phyloP scores from a whole-genome alignment of 139 green algal genomes.

The Nannochloris sp. region DNA sequence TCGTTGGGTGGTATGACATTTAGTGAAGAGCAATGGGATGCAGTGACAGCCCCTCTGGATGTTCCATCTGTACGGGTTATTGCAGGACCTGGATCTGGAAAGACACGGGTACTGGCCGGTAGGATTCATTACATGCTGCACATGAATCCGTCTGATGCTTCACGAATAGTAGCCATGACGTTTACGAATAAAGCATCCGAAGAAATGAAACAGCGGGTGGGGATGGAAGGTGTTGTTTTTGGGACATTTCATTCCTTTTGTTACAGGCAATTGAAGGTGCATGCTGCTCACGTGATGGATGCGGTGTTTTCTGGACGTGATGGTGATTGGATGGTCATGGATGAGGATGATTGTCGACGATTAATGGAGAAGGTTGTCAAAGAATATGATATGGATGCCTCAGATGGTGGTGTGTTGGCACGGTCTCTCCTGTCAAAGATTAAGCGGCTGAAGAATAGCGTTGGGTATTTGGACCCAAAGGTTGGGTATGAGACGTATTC shows the following conservation, averaged over 20 bases:
- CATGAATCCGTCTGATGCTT: constrained; percentile 25
- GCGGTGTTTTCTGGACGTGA: background rate
- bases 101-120: constrained; percentile 65
- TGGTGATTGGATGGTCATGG: constrained; percentile 25
- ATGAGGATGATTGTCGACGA: constrained; percentile 24
- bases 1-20: constrained; percentile 1
- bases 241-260: constrained; percentile 64
- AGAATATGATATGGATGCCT: background rate
- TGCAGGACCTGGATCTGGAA: constrained; percentile 61
- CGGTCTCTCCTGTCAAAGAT: constrained; percentile 7
- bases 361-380: constrained; percentile 27
- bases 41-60: constrained; percentile 16
- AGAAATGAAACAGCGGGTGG: constrained; percentile 48
- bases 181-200: constrained; percentile 70
- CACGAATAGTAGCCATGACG: constrained; percentile 59
- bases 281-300: no score
- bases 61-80: constrained; percentile 4
- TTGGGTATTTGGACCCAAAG: background rate
- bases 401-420: background rate
- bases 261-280: constrained; percentile 17
- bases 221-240: constrained; percentile 5
- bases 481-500: no score
- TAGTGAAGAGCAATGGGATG: constrained; percentile 21
- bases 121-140: constrained; percentile 51
- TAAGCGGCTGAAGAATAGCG: constrained; percentile 19